Evolutionary conservation across 257 asterid species (phyloP), one percentile per base, ranked within the genome.

Genomic region (Solanum sparsipilum): DNA sequence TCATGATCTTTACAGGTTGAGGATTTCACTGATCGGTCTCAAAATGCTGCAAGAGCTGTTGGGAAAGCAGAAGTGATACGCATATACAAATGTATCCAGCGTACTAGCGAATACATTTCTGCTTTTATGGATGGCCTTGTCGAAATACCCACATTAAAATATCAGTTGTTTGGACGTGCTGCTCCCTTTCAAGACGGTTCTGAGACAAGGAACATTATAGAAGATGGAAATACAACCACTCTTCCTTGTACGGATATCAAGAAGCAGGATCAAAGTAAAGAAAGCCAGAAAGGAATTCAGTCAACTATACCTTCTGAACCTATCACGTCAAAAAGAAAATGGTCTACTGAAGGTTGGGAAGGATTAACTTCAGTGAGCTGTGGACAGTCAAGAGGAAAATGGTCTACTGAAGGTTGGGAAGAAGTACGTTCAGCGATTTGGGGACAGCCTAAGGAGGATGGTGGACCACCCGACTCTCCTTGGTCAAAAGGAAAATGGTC

Each of bases 11-110:
- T 46, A n/a, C 94, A 95, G 98, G 97, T 96, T 83, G 98, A 95
- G 90, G 99, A 95, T 94, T 95, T 96, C 86, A 94, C 95, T 4
- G 97, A 95, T 67, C 93, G 81, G 38, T 91, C 98, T 56, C 98
- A 96, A 89, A 96, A 95, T 87, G 98, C 94, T 9, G 92, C 99
- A 31, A 92, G 99, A 91, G 99, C 98, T 86, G 98, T 95, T 44
- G 96, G 97, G 84, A 90, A 84, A 90, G 63, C 90, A 58, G 95
- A 94, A 89, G 93, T 91, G 79, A 95, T 94, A 87, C 88, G 74
- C 88, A 96, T 96, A 27, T 91, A 94, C 73, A 95, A 91, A 89
- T 94, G 96, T 86, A 93, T 95, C 29, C 92, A 94, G 73, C 84
- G 71, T 84, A 89, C 97, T 9, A 89, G 94, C 56, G 84, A 41